Percentiles rank a stretch among this genome's conserved stretches.
Evolutionary conservation across 495 filamentous ascomycete genomes (phyloP).

Genomic region (Echria macrotheca): DNA sequence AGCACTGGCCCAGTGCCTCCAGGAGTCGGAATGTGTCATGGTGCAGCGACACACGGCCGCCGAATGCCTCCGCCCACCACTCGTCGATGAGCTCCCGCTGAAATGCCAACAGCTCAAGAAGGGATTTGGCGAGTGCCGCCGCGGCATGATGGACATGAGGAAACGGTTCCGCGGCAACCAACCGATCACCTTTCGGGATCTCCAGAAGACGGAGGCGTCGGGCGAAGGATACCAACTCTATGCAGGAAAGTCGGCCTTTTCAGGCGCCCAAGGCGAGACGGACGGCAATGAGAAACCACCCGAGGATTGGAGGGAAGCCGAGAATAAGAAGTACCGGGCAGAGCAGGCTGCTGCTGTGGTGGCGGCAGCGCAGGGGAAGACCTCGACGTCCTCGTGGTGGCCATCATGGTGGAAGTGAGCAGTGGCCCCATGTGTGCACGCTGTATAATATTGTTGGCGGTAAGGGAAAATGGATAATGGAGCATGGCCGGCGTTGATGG

Average conservation of each 20-base stretch:
- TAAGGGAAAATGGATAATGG: no score
- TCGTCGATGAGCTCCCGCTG: constrained; percentile 69
- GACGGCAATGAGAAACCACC: constrained; percentile 47
- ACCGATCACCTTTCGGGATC: constrained; percentile 59
- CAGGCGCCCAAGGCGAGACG: constrained; percentile 44
- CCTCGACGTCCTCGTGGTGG: neutral
- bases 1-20: constrained; percentile 87
- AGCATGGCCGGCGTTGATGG: no score
- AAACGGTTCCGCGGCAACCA: constrained; percentile 97
- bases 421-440: no score
- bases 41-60: constrained; percentile 75
- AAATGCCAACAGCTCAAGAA: constrained; percentile 90
- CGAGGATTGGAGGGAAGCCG: constrained; percentile 49
- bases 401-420: no score
- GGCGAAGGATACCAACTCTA: constrained; percentile 65
- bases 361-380: neutral
- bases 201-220: constrained; percentile 55
- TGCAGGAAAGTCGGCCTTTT: constrained; percentile 68
- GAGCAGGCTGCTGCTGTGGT: constrained; percentile 20
- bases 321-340: constrained; percentile 48
- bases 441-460: no score
- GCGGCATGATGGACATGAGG: constrained; percentile 96
- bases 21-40: constrained; percentile 93
- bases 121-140: constrained; percentile 90
- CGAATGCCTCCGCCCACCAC: constrained; percentile 81